Evolutionary conservation across 1,284 basidiomycete species (phyloP).

Genomic region (Pseudozyma thailandica): DNA sequence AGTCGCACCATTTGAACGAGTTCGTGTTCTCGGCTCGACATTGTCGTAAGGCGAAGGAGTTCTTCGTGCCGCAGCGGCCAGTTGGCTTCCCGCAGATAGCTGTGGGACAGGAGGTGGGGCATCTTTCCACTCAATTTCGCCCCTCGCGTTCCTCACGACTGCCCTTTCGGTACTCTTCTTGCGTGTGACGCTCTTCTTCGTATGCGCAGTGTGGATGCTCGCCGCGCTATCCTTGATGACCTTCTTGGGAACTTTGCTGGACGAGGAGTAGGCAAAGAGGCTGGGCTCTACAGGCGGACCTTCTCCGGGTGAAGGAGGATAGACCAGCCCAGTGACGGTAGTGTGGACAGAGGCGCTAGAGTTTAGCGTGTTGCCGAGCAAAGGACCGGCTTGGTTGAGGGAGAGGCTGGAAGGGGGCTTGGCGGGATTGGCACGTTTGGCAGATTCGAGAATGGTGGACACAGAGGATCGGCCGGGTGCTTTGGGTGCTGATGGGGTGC

Average conservation of each 20-base stretch:
- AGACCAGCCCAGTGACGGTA: conserved; percentile 2
- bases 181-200: conserved; percentile 11
- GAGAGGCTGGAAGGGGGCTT: conserved; percentile 2
- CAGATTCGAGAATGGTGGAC: conserved; percentile 44
- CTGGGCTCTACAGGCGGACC: conserved; percentile 44
- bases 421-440: conserved; percentile 20
- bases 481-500: conserved; percentile 12
- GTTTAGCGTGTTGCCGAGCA: conserved; percentile 30
- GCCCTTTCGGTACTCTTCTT: conserved; percentile 28
- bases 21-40: conserved; percentile 6
- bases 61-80: conserved; percentile 11
- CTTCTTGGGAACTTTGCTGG: conserved; percentile 15
- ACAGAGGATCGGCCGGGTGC: conserved; percentile 23
- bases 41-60: conserved; percentile 21
- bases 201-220: conserved; percentile 28
- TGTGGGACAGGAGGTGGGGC: conserved; percentile 13
- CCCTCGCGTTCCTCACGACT: conserved; percentile 45
- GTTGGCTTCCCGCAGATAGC: too few species aligned
- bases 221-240: conserved; percentile 36
- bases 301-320: conserved; percentile 12
- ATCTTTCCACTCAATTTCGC: conserved; percentile 52
- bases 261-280: conserved; percentile 35
- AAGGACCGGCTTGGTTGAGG: conserved; percentile 8
- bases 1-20: conserved; percentile 13
- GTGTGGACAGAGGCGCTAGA: conserved; percentile 11